Evolutionary conservation across 257 asterid species (phyloP).

Genomic region (Plantago ovata): DNA sequence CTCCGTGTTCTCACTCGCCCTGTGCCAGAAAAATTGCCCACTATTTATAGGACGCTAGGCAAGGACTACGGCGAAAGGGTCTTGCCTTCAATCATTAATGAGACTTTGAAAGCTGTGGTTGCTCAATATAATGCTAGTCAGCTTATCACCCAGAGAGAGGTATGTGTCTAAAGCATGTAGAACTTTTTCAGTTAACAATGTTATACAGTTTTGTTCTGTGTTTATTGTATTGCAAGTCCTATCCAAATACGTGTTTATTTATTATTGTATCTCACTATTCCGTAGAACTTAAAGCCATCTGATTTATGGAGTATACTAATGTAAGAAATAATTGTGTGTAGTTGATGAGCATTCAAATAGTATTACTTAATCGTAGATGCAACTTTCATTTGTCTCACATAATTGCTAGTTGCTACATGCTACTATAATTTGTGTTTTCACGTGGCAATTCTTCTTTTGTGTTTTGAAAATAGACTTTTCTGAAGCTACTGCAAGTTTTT

Average conservation of each 20-base stretch:
- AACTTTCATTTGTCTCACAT: background rate
- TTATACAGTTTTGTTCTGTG: too few species aligned
- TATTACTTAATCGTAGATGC: conserved; percentile 8
- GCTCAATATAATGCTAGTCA: conserved; percentile 95
- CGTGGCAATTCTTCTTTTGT: too few species aligned
- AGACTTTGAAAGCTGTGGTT: conserved; percentile 87
- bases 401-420: background rate
- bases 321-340: conserved; percentile 1
- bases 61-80: conserved; percentile 86
- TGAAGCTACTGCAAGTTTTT: background rate
- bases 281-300: background rate
- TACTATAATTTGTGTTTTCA: too few species aligned
- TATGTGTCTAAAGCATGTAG: conserved; percentile 11
- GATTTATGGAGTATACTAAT: background rate
- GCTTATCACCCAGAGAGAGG: conserved; percentile 97
- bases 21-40: conserved; percentile 73
- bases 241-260: too few species aligned
- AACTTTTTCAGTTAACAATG: too few species aligned
- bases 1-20: conserved; percentile 93
- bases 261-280: too few species aligned
- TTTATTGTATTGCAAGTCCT: too few species aligned
- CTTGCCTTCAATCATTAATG: conserved; percentile 83
- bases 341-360: background rate
- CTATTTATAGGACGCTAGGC: conserved; percentile 80
- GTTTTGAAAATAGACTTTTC: background rate